Evolutionary conservation across 306 rosid species (phyloP), one percentile per base, ranked within the genome.

Genomic region (Cicer yamashitae): DNA sequence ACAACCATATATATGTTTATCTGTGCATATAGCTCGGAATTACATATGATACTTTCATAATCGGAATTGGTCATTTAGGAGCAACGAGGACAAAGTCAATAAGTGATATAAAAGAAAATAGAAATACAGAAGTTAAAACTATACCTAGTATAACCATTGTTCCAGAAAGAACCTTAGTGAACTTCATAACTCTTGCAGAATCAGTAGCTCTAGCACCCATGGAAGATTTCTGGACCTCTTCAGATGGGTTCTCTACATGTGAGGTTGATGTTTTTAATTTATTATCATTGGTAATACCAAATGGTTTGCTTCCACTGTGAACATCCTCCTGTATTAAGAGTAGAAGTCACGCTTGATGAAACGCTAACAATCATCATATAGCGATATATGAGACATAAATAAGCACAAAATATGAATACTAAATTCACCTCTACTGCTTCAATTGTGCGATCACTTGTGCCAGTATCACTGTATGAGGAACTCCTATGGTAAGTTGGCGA

Each of bases 181-280:
- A 91, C 86, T 94, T 94, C 81, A 79, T 67, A 48, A 94, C 87
- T 79, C 98, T 87, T 20, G 98, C 94, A 72, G 97, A 87, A 81
- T 94, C 98, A 48, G 96, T 94, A 75, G 98, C 91, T 82, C 98
- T 89, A 43, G 91, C 90, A 66, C 98, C 94, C 73, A 84, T 70
- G 61, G 86, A 40, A 66, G 89, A 77, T 73, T 87, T 91, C 50
- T 47, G 87, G 10, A 86, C 71, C 70, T 86, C 94, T 85, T 85
- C 86, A 41, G 90, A 51, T 17, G 76, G 48, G 79, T 46, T 79
- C 51, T 88, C 93, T 44, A 77, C 38, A 43, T 39, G 64, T 1
- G 82, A 82, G n/a, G 78, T 74, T 58, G 90, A 87, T 30, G 78
- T 40, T 70, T 82, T 90, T 52, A 74, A 82, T 86, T 82, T 91